Evolutionary conservation across 495 filamentous ascomycete species (phyloP).

Genomic region (Aspergillus kassunensis): DNA sequence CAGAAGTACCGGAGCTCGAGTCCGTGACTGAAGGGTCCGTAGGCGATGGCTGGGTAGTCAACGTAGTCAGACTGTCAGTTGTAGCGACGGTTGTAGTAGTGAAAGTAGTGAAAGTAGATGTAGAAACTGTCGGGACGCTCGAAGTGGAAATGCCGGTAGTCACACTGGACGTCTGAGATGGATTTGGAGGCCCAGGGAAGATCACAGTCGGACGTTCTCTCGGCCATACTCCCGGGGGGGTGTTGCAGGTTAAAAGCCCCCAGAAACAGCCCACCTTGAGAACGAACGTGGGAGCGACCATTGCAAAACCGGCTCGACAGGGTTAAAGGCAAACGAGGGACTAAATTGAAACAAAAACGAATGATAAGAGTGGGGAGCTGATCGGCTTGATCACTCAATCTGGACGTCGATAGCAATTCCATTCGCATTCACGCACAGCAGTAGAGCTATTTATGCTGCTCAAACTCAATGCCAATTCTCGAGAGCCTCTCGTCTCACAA

Average conservation of each 20-base stretch:
- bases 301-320: constrained; percentile 23
- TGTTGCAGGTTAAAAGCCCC: constrained; percentile 39
- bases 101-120: background rate
- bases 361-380: constrained; percentile 16
- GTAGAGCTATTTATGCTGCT: constrained; percentile 10
- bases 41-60: background rate
- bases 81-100: background rate
- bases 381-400: background rate
- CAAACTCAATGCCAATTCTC: background rate
- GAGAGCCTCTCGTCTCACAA: constrained; percentile 6
- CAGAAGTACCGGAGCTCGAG: background rate
- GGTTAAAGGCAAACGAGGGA: constrained; percentile 11
- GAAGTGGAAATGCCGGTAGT: background rate
- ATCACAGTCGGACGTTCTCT: constrained; percentile 23
- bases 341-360: constrained; percentile 21
- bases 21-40: too few relatives aligned
- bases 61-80: background rate
- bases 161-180: background rate
- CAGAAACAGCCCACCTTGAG: constrained; percentile 30
- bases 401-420: constrained; percentile 6
- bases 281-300: constrained; percentile 25
- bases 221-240: constrained; percentile 33
- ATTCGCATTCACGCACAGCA: too few relatives aligned
- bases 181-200: constrained; percentile 11
- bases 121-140: background rate